phyloP scores from a whole-genome alignment of 1,284 basidiomycete species.

The Uromyces viciae-fabae region DNA sequence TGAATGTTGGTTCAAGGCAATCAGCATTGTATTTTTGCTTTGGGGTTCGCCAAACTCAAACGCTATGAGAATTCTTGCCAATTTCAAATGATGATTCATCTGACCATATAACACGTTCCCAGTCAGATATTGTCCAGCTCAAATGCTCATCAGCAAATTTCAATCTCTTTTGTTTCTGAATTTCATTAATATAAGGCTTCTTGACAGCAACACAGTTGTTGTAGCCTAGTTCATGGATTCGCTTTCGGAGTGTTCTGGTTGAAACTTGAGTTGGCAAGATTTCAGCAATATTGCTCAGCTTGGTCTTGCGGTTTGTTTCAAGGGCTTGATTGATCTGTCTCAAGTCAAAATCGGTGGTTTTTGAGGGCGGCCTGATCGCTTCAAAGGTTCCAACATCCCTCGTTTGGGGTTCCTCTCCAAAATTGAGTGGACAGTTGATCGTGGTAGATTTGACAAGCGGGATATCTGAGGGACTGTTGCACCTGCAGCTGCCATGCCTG shows the following conservation, averaged over 20 bases:
- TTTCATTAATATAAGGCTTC: neutral
- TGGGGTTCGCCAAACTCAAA: neutral
- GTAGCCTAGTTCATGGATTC: neutral
- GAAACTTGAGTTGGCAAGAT: neutral
- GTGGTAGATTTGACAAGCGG: neutral
- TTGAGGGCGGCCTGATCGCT: no score
- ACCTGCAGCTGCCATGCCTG: neutral
- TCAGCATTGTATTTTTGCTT: neutral
- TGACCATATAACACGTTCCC: neutral
- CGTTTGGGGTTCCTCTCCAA: no score
- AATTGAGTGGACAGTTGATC: neutral
- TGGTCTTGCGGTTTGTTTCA: neutral
- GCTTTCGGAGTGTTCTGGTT: neutral
- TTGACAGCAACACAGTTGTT: neutral
- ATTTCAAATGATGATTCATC: conserved; percentile 15
- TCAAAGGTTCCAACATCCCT: no score
- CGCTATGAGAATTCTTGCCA: neutral
- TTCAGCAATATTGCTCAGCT: neutral
- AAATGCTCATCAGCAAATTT: neutral
- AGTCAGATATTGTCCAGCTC: neutral
- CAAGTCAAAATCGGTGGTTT: neutral
- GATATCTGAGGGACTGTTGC: neutral
- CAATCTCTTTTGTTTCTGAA: neutral
- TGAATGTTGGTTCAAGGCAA: conserved; percentile 19
- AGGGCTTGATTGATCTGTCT: neutral